phyloP scores from a whole-genome alignment of 257 asterid species.

The Handroanthus guayacan region DNA sequence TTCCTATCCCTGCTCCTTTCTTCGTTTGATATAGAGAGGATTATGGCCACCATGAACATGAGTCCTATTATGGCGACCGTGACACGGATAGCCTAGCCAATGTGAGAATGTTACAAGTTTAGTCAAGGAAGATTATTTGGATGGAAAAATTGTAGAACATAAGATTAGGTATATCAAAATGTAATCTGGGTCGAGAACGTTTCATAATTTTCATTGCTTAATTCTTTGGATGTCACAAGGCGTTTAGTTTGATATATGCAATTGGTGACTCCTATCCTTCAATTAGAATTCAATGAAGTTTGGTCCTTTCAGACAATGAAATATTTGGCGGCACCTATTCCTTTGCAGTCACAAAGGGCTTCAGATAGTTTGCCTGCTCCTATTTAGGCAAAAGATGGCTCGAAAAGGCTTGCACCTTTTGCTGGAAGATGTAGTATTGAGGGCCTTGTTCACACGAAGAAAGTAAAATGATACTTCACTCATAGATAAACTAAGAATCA shows the following conservation, averaged over 20 bases:
- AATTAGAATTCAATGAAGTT: conserved; percentile 25
- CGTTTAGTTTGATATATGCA: conserved; percentile 9
- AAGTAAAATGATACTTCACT: conserved; percentile 51
- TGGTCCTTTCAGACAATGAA: conserved; percentile 80
- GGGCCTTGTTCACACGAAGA: conserved; percentile 96
- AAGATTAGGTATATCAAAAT: conserved; percentile 22
- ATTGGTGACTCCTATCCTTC: conserved; percentile 19
- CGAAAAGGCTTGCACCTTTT: conserved; percentile 86
- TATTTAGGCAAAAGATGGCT: conserved; percentile 49
- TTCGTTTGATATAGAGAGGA: conserved; percentile 60
- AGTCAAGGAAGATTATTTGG: conserved; percentile 7
- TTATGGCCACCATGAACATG: conserved; percentile 95
- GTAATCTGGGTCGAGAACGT: neutral
- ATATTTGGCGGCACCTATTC: conserved; percentile 76
- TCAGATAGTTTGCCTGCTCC: conserved; percentile 51
- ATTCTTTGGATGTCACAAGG: conserved; percentile 8
- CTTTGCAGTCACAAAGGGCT: conserved; percentile 62
- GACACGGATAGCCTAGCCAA: conserved; percentile 84
- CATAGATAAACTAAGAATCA: conserved; percentile 11
- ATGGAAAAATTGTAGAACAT: conserved; percentile 29
- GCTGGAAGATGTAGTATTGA: conserved; percentile 97
- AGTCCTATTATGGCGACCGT: conserved; percentile 96
- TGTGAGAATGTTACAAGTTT: conserved; percentile 57
- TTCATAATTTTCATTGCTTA: conserved; percentile 22
- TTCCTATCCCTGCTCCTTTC: neutral